phyloP scores from a whole-genome alignment of 108 stramenopile species.

The Pseudonitzschia delicatissima region DNA sequence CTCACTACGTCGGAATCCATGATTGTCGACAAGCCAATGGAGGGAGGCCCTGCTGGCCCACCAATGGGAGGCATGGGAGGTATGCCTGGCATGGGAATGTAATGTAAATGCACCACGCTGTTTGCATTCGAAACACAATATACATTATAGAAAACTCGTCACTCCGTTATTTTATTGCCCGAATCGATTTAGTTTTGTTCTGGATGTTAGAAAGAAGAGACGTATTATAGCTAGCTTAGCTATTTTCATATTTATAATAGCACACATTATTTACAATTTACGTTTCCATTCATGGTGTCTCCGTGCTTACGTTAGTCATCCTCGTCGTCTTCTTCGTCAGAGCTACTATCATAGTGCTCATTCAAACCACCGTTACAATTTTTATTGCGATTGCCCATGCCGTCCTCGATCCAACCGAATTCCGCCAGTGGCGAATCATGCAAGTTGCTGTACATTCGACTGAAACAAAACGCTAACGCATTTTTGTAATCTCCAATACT shows the following conservation, averaged over 20 bases:
- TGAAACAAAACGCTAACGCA: neutral
- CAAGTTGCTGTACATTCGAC: neutral
- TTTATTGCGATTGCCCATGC: constrained; percentile 4
- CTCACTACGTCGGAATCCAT: constrained; percentile 98
- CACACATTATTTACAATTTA: too few species aligned
- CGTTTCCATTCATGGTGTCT: neutral
- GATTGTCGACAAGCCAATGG: constrained; percentile 93
- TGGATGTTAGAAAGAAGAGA: constrained; percentile 1
- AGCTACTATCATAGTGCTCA: constrained; percentile 63
- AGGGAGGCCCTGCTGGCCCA: constrained; percentile 58
- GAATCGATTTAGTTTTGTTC: neutral
- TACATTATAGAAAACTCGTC: neutral
- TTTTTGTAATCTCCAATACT: constrained; percentile 5
- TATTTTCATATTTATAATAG: neutral
- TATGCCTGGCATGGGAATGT: constrained; percentile 72
- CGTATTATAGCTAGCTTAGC: neutral
- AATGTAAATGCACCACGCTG: constrained; percentile 5
- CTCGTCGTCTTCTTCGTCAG: constrained; percentile 47
- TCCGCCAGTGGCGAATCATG: neutral
- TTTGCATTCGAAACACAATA: neutral
- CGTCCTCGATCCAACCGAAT: constrained; percentile 28
- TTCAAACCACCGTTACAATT: neutral
- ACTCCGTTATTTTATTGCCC: neutral
- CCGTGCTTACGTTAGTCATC: neutral
- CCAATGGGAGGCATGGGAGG: constrained; percentile 90